Evolutionary conservation across 768 basidiomycete species (phyloP), one percentile per base, ranked within the genome.

Genomic region (Boletellus emodensis): DNA sequence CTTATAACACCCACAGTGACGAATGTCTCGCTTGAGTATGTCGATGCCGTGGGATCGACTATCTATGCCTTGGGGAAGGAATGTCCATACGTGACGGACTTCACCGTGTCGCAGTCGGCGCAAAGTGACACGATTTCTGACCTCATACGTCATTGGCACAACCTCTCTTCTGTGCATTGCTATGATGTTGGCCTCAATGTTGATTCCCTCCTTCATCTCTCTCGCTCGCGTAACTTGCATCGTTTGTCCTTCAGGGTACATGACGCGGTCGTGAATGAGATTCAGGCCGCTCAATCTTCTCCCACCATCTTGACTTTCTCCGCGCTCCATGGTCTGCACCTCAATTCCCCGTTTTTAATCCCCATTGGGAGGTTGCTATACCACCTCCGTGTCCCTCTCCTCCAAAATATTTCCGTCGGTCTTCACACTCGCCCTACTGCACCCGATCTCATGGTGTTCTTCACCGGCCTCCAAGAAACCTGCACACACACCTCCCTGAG

Each of bases 71-170:
- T 59, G 34, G 44, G 40, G 11, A 39, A 26, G 1, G 18, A 20
- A 22, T 55, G 43, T 44, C 44, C 55, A 14, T 34, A 36, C 8
- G 26, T 57, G 32, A 20, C 20, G 2, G 3, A 37, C 18, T 43
- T 58, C 6, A 2, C 8, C 4, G 40, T 39, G 3, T 14, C 38
- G 4, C 3, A 20, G 2, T 30, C 4, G 30, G 28, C 20, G 5
- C 12, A 38, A 10, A n/a, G 8, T 22, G 35, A 48, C 15, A 18
- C 41, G 14, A 33, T 53, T 33, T 46, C 56, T 3, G 17, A n/a
- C 14, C 48, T 57, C 18, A 13, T 57, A 18, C 40, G 51, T 15
- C 12, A 13, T 18, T 58, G 56, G 56, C 9, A 22, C 44, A 49
- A 47, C 22, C 38, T 58, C 18, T 5, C 34, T 26, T 32, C n/a